A percentile compares a stretch with the other conserved stretches of the same genome.
Conservation (phyloP, 805 yeast genomes). For the Candida maesae region DNA sequence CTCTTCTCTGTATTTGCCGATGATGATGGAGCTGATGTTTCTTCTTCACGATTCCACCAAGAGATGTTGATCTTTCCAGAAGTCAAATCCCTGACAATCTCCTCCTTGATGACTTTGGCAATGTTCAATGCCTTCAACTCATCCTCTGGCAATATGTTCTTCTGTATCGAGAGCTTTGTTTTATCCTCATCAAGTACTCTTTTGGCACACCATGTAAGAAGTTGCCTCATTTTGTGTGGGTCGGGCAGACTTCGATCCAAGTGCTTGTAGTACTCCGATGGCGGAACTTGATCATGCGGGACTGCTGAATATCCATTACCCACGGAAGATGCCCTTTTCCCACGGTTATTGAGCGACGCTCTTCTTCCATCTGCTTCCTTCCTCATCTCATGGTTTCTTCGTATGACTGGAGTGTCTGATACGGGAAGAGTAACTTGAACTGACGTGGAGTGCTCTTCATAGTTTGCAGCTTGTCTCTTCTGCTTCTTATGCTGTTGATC, state of each 20-base stretch:
- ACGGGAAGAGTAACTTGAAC: constrained; percentile 30
- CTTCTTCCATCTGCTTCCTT: constrained; percentile 36
- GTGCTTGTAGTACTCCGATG: constrained; percentile 55
- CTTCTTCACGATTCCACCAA: constrained; percentile 54
- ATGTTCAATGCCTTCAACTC: constrained; percentile 44
- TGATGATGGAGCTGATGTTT: constrained; percentile 18
- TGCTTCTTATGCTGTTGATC: constrained; percentile 15
- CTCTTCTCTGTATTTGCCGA: constrained; percentile 29
- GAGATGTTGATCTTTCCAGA: constrained; percentile 59
- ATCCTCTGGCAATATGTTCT: constrained; percentile 30
- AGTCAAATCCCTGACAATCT: constrained; percentile 52
- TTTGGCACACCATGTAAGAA: constrained; percentile 64
- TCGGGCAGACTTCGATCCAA: constrained; percentile 61
- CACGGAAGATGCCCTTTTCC: constrained; percentile 68
- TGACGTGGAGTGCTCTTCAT: constrained; percentile 25
- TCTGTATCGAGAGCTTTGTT: constrained; percentile 24
- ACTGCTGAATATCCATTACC: constrained; percentile 68
- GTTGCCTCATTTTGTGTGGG: constrained; percentile 68
- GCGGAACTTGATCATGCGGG: constrained; percentile 61
- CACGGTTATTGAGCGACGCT: constrained; percentile 54
- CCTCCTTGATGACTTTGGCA: constrained; percentile 63
- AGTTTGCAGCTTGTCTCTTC: constrained; percentile 4
- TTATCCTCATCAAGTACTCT: constrained; percentile 35
- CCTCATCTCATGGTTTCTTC: constrained; percentile 33
- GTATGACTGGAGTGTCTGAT: constrained; percentile 37